Percentiles rank a stretch among this genome's conserved stretches.
These are phyloP conservation scores for Mycena haematopus DNA, from an alignment of 768 basidiomycete species.

Conservation along the genomic window DNA sequence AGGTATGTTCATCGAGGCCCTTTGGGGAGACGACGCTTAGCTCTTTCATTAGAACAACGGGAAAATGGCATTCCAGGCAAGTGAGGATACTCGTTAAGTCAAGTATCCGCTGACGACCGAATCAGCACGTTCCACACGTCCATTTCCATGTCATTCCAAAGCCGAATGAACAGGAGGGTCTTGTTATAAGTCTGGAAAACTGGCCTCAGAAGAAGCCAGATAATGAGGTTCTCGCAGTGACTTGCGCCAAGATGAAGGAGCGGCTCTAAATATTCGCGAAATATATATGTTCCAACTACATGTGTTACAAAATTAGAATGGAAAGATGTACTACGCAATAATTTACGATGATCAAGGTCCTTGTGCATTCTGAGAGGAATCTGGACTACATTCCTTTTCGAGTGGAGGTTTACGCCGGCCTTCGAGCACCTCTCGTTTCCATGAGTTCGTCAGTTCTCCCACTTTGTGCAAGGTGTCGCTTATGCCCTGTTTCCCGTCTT, in stretches of 20 bases:
- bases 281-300: background rate
- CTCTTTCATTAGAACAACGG: conserved; percentile 59
- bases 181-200: conserved; percentile 43
- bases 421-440: conserved; percentile 43
- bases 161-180: conserved; percentile 46
- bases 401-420: conserved; percentile 29
- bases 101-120: background rate
- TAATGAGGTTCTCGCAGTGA: conserved; percentile 41
- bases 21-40: background rate
- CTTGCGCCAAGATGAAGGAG: conserved; percentile 40
- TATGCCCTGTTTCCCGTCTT: conserved; percentile 42
- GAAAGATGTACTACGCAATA: background rate
- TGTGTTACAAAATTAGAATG: background rate
- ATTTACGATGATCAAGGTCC: conserved; percentile 3
- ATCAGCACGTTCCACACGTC: conserved; percentile 52
- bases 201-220: conserved; percentile 44
- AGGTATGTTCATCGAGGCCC: conserved; percentile 38
- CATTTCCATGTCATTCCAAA: conserved; percentile 58
- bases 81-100: background rate
- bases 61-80: conserved; percentile 57
- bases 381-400: background rate
- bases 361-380: background rate
- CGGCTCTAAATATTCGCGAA: conserved; percentile 11
- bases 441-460: conserved; percentile 25
- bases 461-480: conserved; percentile 37